Percentiles rank a stretch among this genome's conserved stretches.
These are phyloP conservation scores for Aspergillus egyptiacus DNA, from an alignment of 495 filamentous ascomycete species.

Conservation along the genomic window DNA sequence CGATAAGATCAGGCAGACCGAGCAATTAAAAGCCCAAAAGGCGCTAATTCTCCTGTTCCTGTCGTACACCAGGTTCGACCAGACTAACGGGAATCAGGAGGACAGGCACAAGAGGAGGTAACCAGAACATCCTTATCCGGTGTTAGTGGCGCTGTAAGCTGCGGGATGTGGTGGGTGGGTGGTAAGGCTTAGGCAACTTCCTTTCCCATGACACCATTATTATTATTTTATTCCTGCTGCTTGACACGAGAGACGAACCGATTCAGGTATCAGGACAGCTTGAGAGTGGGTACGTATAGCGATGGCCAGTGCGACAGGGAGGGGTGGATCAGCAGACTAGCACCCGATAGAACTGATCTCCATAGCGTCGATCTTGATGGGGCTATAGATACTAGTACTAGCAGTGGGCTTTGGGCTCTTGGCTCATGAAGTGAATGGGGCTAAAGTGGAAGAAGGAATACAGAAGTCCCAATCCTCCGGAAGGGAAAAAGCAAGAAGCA, in stretches of 20 bases:
- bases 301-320: constrained; percentile 36
- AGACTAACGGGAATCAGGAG: background rate
- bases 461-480: constrained; percentile 22
- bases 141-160: constrained; percentile 15
- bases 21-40: background rate
- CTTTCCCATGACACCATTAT: constrained; percentile 4
- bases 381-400: background rate
- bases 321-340: constrained; percentile 15
- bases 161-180: constrained; percentile 22
- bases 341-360: constrained; percentile 43
- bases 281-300: constrained; percentile 20
- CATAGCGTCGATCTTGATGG: constrained; percentile 34
- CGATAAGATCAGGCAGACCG: background rate
- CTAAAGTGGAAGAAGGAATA: constrained; percentile 13
- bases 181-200: constrained; percentile 25
- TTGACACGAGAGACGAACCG: constrained; percentile 9
- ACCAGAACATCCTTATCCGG: background rate
- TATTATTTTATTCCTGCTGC: background rate
- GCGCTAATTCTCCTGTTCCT: background rate
- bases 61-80: background rate
- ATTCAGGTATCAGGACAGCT: too few relatives aligned
- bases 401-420: too few relatives aligned
- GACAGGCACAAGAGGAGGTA: constrained; percentile 2
- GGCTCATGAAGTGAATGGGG: constrained; percentile 4
- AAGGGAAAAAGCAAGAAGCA: constrained; percentile 3